phyloP scores from a whole-genome alignment of 1,139 yeast species.

The Torulaspora pretoriensis region DNA sequence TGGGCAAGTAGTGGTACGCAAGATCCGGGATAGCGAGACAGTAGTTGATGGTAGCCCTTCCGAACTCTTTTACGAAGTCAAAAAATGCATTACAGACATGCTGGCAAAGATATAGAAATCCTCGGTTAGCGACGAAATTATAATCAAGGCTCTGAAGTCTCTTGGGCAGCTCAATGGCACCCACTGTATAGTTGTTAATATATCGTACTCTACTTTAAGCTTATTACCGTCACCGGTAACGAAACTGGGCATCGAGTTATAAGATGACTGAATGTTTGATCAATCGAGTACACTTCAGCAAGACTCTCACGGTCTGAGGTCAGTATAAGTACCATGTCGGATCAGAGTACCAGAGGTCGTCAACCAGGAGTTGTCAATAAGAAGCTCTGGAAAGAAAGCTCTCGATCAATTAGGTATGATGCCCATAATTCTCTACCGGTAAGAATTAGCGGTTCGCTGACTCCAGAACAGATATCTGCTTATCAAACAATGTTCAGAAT shows the following conservation, averaged over 20 bases:
- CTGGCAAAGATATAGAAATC: constrained; percentile 51
- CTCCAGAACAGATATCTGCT: constrained; percentile 83
- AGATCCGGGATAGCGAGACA: constrained; percentile 76
- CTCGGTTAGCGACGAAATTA: background rate
- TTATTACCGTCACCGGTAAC: background rate
- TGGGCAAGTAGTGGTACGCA: constrained; percentile 68
- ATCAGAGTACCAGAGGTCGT: constrained; percentile 9
- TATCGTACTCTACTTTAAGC: background rate
- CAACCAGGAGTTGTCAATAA: constrained; percentile 6
- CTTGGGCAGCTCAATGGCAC: too few relatives aligned
- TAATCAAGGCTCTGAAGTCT: too few relatives aligned
- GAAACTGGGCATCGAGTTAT: background rate
- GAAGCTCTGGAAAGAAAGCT: constrained; percentile 16
- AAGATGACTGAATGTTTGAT: background rate
- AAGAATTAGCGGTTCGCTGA: constrained; percentile 49
- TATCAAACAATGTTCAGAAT: constrained; percentile 71
- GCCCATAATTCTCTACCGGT: constrained; percentile 37
- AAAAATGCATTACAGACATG: constrained; percentile 70
- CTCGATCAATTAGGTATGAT: constrained; percentile 5
- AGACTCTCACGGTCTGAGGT: background rate
- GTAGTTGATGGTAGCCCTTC: constrained; percentile 80
- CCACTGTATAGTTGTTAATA: background rate
- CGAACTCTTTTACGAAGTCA: constrained; percentile 72
- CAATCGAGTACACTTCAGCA: background rate
- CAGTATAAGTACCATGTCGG: background rate